phyloP scores from a whole-genome alignment of 306 rosid species.

The Vicia faba region DNA sequence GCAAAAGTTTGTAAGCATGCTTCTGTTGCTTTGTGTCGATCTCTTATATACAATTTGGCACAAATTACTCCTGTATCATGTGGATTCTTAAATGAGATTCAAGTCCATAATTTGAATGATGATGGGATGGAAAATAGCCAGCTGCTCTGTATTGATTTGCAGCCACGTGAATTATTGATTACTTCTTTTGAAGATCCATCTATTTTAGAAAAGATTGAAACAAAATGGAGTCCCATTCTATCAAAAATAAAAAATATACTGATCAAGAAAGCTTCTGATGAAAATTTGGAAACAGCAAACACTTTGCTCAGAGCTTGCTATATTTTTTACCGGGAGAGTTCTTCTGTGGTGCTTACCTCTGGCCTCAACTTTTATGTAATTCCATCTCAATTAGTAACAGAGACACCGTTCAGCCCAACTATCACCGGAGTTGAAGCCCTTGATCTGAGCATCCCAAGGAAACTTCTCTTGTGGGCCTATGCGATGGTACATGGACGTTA shows the following conservation, averaged over 20 bases:
- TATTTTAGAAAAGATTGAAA: slow-evolving; percentile 58
- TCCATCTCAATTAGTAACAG: slow-evolving; percentile 59
- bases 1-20: slow-evolving; percentile 90
- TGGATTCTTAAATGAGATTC: slow-evolving; percentile 52
- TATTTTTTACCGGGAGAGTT: slow-evolving; percentile 90
- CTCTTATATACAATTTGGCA: slow-evolving; percentile 76
- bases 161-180: slow-evolving; percentile 76
- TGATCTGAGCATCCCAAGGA: slow-evolving; percentile 95
- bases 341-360: slow-evolving; percentile 69
- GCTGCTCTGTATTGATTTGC: slow-evolving; percentile 79
- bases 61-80: slow-evolving; percentile 61
- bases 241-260: slow-evolving; percentile 53
- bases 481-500: slow-evolving; percentile 70
- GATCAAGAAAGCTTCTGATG: slow-evolving; percentile 69
- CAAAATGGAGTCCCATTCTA: slow-evolving; percentile 64
- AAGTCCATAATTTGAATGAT: slow-evolving; percentile 51
- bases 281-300: slow-evolving; percentile 71
- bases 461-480: slow-evolving; percentile 97
- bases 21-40: slow-evolving; percentile 92
- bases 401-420: slow-evolving; percentile 56
- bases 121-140: slow-evolving; percentile 58
- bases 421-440: slow-evolving; percentile 70
- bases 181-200: slow-evolving; percentile 73
- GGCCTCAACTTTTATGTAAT: slow-evolving; percentile 73
- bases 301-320: slow-evolving; percentile 83